A percentile compares a stretch with the other conserved stretches of the same genome.
phyloP scores from a whole-genome alignment of 768 basidiomycete species.

The Suillus fuscotomentosus region DNA sequence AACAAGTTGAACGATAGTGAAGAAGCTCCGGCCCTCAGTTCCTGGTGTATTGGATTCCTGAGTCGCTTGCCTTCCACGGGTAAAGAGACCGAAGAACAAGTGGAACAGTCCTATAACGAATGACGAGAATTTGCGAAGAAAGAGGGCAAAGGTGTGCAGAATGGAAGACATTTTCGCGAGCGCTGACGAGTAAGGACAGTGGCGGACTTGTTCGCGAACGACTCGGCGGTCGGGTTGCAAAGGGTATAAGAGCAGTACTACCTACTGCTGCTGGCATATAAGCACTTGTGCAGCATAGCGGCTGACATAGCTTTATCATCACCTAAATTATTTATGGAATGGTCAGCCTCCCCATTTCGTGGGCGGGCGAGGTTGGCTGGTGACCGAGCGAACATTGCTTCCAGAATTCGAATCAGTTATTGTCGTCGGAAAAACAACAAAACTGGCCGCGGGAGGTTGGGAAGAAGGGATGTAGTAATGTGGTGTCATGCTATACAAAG shows the following conservation, averaged over 20 bases:
- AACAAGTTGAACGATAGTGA: not conserved
- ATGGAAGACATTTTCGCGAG: conserved; percentile 11
- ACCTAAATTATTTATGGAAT: no score
- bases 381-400: not conserved
- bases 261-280: not conserved
- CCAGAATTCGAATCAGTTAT: not conserved
- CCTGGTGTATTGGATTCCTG: conserved; percentile 2
- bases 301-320: not conserved
- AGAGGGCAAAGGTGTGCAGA: conserved; percentile 11
- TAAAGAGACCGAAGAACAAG: conserved; percentile 24
- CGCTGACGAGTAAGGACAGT: conserved; percentile 17
- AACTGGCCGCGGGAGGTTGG: not conserved
- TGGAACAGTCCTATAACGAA: conserved; percentile 27
- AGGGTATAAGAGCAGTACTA: not conserved
- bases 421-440: not conserved
- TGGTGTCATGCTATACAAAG: not conserved
- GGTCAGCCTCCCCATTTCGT: not conserved
- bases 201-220: conserved; percentile 1
- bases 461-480: not conserved
- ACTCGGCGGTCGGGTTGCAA: not conserved
- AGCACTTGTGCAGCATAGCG: not conserved
- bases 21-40: not conserved
- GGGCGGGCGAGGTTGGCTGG: not conserved
- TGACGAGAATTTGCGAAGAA: conserved; percentile 22
- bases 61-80: conserved; percentile 9